Conservation (phyloP, 495 filamentous ascomycete genomes). For the Annulohypoxylon moriforme region DNA sequence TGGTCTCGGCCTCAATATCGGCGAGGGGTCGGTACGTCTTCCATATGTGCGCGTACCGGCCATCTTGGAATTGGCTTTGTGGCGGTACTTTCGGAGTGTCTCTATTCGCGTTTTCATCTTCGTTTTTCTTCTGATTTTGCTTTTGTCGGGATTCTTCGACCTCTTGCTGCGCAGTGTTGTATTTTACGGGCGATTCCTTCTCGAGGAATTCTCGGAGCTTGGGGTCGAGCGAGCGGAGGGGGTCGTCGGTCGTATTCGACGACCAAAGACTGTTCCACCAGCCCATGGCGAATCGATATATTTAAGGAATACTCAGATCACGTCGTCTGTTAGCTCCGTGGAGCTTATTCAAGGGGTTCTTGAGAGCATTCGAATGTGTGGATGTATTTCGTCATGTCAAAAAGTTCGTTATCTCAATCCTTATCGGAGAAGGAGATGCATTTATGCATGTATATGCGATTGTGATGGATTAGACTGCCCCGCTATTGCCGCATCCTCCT, state of each 20-base stretch:
- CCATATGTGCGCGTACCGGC: conserved; percentile 95
- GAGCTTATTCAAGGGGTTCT: conserved; percentile 2
- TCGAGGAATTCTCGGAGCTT: conserved; percentile 85
- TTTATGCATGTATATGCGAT: neutral
- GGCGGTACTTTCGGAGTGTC: conserved; percentile 43
- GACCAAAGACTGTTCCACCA: conserved; percentile 70
- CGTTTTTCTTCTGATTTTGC: neutral
- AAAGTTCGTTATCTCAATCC: conserved; percentile 41
- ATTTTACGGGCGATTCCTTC: conserved; percentile 82
- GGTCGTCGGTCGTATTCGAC: conserved; percentile 65
- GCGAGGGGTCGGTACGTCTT: conserved; percentile 79
- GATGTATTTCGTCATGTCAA: conserved; percentile 12
- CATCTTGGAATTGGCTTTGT: conserved; percentile 70
- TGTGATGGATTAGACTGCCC: neutral
- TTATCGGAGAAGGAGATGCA: neutral
- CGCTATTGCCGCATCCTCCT: neutral
- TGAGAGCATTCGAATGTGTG: conserved; percentile 4
- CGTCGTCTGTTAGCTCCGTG: conserved; percentile 5
- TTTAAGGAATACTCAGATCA: neutral
- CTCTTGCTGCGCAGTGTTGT: conserved; percentile 53
- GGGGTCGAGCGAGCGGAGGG: conserved; percentile 85
- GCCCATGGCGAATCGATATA: conserved; percentile 63
- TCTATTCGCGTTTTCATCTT: neutral
- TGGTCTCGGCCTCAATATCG: conserved; percentile 69
- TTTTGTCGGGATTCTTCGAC: conserved; percentile 3